Base-by-base conservation (phyloP, 331 rosid species). In the Arachis monticola region DNA sequence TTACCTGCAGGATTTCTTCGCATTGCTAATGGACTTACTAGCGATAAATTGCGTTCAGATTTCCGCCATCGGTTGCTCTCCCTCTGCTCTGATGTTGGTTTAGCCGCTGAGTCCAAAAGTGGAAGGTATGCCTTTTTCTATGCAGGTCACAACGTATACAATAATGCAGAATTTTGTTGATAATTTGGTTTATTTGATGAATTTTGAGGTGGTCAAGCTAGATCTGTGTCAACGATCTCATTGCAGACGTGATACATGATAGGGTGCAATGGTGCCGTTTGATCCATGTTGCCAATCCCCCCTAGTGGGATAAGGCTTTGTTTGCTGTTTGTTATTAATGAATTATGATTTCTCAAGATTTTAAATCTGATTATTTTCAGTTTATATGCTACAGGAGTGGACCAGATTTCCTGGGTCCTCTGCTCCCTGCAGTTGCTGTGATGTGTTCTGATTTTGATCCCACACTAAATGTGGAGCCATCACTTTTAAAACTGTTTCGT, bases 371-470 rank as follows among this genome's bases (percentile, higher is more conserved):
- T 81, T 70, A 81, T 72, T 27, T 65, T 65, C 69, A 64, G 27
- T 2, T 73, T 72, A 55, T 83, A 59, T 82, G 69, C 81, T 83
- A 64, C 93, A 94, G 99, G 91, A 90, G 97, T 84, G 99, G 99
- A 69, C 97, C 96, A 82, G 97, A 94, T 86, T 94, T 92, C 75
- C 81, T 94, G 77, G 99, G 99, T 62, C 99, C 97, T 52, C 83
- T 94, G 74, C 99, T 94, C 72, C 99, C 97, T 51, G 97, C 97
- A 66, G 97, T 94, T 81, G 99, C 99, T 83, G 97, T 90, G 32
- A 88, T 90, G 84, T 94, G 97, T 77, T 88, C 96, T 40, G 97
- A 94, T 86, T 94, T 94, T 86, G 91, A 92, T 84, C 97, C 97
- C 70, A 85, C 93, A 31, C 53, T 77, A 68, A 88, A 90, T 78